phyloP scores from a whole-genome alignment of 257 asterid species.

The Coffea eugenioides region DNA sequence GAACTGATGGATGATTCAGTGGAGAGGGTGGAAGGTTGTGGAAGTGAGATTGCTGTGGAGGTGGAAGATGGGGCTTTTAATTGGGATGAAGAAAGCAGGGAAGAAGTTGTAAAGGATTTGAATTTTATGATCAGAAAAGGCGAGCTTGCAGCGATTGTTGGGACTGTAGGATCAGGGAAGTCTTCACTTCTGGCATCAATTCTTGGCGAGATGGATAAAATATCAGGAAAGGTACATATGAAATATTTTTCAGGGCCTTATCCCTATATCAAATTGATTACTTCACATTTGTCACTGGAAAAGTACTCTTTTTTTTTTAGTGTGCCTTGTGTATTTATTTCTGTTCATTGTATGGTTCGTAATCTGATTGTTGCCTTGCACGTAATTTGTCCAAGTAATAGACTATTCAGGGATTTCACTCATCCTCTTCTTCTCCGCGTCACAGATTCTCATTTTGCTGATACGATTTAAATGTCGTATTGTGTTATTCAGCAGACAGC shows the following conservation, averaged over 20 bases:
- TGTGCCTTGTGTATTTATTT: neutral
- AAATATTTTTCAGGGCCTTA: neutral
- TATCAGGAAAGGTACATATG: constrained; percentile 72
- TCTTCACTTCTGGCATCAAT: constrained; percentile 82
- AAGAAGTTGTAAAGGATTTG: constrained; percentile 48
- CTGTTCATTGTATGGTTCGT: neutral
- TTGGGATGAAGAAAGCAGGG: constrained; percentile 82
- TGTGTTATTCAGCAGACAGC: neutral
- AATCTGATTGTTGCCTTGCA: neutral
- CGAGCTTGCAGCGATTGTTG: constrained; percentile 79
- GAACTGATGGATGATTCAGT: constrained; percentile 63
- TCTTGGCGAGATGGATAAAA: constrained; percentile 92
- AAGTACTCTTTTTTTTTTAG: too few species aligned
- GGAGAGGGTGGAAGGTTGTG: constrained; percentile 67
- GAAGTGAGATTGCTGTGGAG: constrained; percentile 58
- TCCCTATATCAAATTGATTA: neutral
- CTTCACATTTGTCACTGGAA: too few species aligned
- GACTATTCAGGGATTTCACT: neutral
- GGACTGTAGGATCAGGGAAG: constrained; percentile 96
- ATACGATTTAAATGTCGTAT: neutral
- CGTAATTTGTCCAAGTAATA: neutral
- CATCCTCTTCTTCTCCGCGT: neutral
- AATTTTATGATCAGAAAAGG: constrained; percentile 64
- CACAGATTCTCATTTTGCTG: neutral
- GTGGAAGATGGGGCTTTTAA: constrained; percentile 62